Evolutionary conservation across 345 rosid species (phyloP).

Genomic region (Carallia brachiata): DNA sequence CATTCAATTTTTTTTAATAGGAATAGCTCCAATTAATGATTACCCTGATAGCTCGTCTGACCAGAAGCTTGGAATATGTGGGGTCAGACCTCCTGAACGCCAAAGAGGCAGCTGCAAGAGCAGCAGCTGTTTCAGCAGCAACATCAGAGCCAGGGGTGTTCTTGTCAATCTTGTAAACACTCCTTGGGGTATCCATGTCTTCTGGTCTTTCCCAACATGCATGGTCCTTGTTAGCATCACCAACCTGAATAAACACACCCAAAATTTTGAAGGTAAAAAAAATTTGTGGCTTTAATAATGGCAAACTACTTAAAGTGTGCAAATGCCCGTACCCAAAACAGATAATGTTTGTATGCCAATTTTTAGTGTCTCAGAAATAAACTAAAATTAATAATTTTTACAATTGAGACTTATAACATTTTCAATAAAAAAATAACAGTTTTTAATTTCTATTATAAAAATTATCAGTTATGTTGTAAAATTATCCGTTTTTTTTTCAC

Average conservation of each 20-base stretch:
- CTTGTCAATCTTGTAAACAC: conserved; percentile 1
- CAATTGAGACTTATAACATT: too few species aligned
- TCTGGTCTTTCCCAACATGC: conserved; percentile 62
- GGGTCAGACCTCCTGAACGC: not conserved
- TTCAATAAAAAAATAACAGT: too few species aligned
- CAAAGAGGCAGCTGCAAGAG: conserved; percentile 12
- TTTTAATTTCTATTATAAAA: too few species aligned
- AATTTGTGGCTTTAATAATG: too few species aligned
- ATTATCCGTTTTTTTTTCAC: too few species aligned
- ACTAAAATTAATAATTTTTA: too few species aligned
- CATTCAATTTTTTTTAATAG: not conserved
- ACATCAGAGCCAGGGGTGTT: conserved; percentile 13
- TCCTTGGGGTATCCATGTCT: conserved; percentile 13
- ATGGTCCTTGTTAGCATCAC: conserved; percentile 48
- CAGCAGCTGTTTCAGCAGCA: conserved; percentile 16
- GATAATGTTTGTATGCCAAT: too few species aligned
- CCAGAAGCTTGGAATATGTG: not conserved
- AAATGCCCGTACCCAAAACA: too few species aligned
- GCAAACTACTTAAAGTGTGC: too few species aligned
- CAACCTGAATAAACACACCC: conserved; percentile 38
- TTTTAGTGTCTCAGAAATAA: too few species aligned
- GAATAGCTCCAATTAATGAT: not conserved
- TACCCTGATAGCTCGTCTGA: not conserved
- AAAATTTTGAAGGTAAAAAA: not conserved
- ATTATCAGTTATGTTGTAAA: too few species aligned